Evolutionary conservation across 2,329 filamentous ascomycete species (phyloP).

Genomic region (Sarocladium oryzae): DNA sequence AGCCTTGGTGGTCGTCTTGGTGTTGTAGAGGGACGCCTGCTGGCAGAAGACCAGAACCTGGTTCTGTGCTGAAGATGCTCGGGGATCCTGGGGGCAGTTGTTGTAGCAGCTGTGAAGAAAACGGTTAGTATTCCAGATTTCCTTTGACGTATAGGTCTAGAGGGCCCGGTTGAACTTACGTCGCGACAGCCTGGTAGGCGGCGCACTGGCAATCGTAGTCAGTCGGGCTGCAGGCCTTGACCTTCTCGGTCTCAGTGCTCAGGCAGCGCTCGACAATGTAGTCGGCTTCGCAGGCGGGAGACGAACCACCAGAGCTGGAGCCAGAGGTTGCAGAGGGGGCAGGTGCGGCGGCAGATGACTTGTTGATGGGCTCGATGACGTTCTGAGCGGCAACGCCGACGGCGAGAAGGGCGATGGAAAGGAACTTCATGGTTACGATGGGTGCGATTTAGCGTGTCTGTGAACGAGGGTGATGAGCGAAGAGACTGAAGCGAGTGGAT

Average conservation of each 20-base stretch:
- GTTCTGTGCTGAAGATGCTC: constrained; percentile 25
- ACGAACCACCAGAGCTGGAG: constrained; percentile 17
- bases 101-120: constrained; percentile 40
- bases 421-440: constrained; percentile 40
- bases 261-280: constrained; percentile 42
- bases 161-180: constrained; percentile 29
- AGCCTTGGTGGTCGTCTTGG: constrained; percentile 21
- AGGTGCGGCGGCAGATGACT: constrained; percentile 17
- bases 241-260: constrained; percentile 31
- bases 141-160: background rate
- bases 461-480: constrained; percentile 10
- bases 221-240: constrained; percentile 27
- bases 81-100: constrained; percentile 47
- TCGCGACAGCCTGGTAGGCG: constrained; percentile 36
- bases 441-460: constrained; percentile 8
- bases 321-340: constrained; percentile 23
- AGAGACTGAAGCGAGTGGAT: background rate
- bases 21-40: constrained; percentile 37
- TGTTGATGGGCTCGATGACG: constrained; percentile 11
- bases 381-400: constrained; percentile 28
- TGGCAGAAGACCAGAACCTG: constrained; percentile 39
- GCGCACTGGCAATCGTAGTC: constrained; percentile 44
- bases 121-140: constrained; percentile 9
- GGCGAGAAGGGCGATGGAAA: constrained; percentile 33
- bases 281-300: constrained; percentile 33